Conservation (phyloP, 495 filamentous ascomycete species). For the Daldinia childiae region DNA sequence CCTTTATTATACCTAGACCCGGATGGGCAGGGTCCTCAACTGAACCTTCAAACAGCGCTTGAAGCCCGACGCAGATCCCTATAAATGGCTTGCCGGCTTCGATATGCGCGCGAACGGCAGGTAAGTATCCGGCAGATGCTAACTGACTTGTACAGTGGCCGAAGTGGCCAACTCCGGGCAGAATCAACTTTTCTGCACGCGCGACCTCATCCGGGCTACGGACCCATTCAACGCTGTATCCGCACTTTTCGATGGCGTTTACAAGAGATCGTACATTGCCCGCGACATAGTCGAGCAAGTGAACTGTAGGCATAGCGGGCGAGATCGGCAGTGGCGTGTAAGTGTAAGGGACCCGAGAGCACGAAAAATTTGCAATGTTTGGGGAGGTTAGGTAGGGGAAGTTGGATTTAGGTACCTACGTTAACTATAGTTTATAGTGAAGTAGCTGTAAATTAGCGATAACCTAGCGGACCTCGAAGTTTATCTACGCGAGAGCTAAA, state of each 20-base stretch:
- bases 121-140: slow-evolving; percentile 77
- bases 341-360: background rate
- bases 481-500: slow-evolving; percentile 1
- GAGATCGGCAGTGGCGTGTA: slow-evolving; percentile 8
- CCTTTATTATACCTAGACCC: slow-evolving; percentile 79
- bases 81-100: slow-evolving; percentile 92
- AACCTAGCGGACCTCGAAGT: background rate
- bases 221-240: slow-evolving; percentile 94
- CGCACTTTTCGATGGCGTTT: slow-evolving; percentile 95
- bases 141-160: slow-evolving; percentile 93
- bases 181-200: slow-evolving; percentile 89
- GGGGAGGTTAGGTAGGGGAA: background rate
- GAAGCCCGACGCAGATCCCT: slow-evolving; percentile 95
- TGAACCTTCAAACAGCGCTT: slow-evolving; percentile 87
- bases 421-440: background rate
- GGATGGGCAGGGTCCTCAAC: slow-evolving; percentile 74
- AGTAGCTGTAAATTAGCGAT: background rate
- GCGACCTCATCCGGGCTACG: slow-evolving; percentile 81
- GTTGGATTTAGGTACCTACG: background rate
- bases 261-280: slow-evolving; percentile 95
- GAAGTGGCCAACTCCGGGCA: slow-evolving; percentile 97
- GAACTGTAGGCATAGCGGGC: slow-evolving; percentile 81
- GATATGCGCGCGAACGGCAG: slow-evolving; percentile 82
- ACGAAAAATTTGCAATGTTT: background rate
- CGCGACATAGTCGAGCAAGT: slow-evolving; percentile 81